Evolutionary conservation across 306 rosid species (phyloP), one percentile per base, ranked within the genome.

Genomic region (Sophora flavescens): DNA sequence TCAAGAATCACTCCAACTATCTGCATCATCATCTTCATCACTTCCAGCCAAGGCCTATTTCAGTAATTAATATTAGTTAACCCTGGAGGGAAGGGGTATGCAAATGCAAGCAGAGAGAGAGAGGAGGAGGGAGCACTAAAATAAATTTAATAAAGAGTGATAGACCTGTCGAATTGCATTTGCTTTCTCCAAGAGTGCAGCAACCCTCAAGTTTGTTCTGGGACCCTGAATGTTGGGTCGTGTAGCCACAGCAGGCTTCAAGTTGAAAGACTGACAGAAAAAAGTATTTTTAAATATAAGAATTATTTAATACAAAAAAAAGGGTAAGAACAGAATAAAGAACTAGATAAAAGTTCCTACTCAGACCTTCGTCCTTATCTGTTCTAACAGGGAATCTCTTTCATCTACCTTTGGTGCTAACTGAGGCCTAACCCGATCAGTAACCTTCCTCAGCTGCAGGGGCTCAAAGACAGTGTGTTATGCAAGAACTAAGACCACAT

Each of bases 111-210:
- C n/a, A 3, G 6, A 13, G 7, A 45, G 36, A 30, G 36, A n/a
- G n/a, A n/a, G 22, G 22, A 16, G 56, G 48, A 38, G 38, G 9
- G 33, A 16, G 30, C 8, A 15, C 3, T 36, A 30, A 18, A 41
- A 41, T 56, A 70, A 63, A 59, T 32, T 22, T 16, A 66, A 69
- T 26, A 50, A 18, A 75, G 52, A 82, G 81, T 70, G 87, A 87
- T 51, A 48, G 52, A 89, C 99, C 99, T 93, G 99, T 67, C 98
- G 99, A 76, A 96, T 91, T 13, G 98, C 77, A 74, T 85, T 93
- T 72, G 97, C 99, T 82, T 87, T 96, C 86, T 91, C 98, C 80
- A 96, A 83, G 72, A 96, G 88, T 44, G 99, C 97, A 51, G 97
- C 93, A 66, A 96, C 92, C 82, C 84, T 93, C 93, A 93, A 85